phyloP scores from a whole-genome alignment of 805 yeast species.

The Ogataea nonfermentans region DNA sequence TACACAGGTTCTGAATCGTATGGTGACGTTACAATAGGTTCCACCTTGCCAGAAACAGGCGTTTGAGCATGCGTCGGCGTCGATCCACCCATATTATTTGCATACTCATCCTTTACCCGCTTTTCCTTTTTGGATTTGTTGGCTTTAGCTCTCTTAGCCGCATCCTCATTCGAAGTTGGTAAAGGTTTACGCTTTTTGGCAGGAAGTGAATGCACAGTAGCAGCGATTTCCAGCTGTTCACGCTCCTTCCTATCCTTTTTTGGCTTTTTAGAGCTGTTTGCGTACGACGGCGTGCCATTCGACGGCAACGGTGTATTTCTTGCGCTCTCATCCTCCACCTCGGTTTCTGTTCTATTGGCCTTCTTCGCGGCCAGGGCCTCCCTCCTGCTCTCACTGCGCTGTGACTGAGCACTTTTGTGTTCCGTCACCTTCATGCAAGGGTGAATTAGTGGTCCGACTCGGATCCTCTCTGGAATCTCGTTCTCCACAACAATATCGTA shows the following conservation, averaged over 20 bases:
- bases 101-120: conserved; percentile 13
- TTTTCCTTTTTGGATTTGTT: conserved; percentile 22
- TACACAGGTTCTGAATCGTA: conserved; percentile 68
- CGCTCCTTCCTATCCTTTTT: conserved; percentile 19
- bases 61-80: conserved; percentile 5
- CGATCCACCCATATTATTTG: conserved; percentile 6
- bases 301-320: conserved; percentile 21
- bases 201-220: neutral
- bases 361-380: conserved; percentile 91
- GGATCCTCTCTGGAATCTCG: conserved; percentile 79
- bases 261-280: conserved; percentile 12
- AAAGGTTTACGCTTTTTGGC: conserved; percentile 10
- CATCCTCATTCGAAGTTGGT: conserved; percentile 3
- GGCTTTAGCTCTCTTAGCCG: conserved; percentile 16
- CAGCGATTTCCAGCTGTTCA: conserved; percentile 3
- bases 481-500: conserved; percentile 67
- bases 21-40: conserved; percentile 15
- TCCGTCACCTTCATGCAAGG: conserved; percentile 77
- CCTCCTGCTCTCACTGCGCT: conserved; percentile 80
- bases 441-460: conserved; percentile 79
- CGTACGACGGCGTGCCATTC: conserved; percentile 10
- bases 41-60: conserved; percentile 5
- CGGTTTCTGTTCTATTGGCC: conserved; percentile 41
- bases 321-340: conserved; percentile 26
- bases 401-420: conserved; percentile 66